Base-by-base conservation (phyloP, 1,139 yeast species). In the Lodderomyces orthopsilosis region DNA sequence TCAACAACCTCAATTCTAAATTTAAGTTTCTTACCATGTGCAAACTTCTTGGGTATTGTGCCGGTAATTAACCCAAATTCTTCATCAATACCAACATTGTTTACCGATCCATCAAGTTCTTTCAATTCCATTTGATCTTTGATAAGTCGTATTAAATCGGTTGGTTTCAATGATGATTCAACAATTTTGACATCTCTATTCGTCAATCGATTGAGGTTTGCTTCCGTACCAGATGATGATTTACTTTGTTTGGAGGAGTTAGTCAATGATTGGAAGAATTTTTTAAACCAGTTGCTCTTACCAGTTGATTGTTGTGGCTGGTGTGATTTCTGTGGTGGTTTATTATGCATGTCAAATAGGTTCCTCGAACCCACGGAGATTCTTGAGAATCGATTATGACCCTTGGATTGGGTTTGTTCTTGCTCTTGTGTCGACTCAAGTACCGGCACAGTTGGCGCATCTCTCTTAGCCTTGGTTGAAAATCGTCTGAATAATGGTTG, bases 51-150 rank as follows among this genome's bases (percentile, higher is more conserved):
- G 13, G 82, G 81, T 15, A 77, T 67, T 7, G 64, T 58, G 3
- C 82, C 81, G 46, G 64, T 64, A 28, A 77, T 69, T 10, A 67
- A 51, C 3, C 77, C 74, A 52, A 68, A 68, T 47, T 70, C 75
- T 52, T 68, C 67, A 55, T 73, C 73, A 41, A 73, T 62, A 10
- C 63, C 68, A 24, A 73, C 72, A 37, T 66, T 62, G 21, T 62
- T 58, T 6, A 78, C 65, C 1, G 81, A 66, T 0, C 83, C 83
- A 56, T 78, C 83, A 45, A 75, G 66, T 42, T 66, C 63, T 52
- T 77, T 75, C 55, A 77, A 60, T 51, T 71, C 73, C 41, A 78
- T 57, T 22, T 77, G 74, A 37, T 66, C 65, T 46, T 59, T 62
- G 43, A 73, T 63, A 10, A 70, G 61, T 38, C 68, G 53, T 45